Percentiles rank a stretch among this genome's conserved stretches.
These are phyloP conservation scores for Pseudogymnoascus sp. DNA, from an alignment of 2,329 filamentous ascomycete species.

Conservation along the genomic window DNA sequence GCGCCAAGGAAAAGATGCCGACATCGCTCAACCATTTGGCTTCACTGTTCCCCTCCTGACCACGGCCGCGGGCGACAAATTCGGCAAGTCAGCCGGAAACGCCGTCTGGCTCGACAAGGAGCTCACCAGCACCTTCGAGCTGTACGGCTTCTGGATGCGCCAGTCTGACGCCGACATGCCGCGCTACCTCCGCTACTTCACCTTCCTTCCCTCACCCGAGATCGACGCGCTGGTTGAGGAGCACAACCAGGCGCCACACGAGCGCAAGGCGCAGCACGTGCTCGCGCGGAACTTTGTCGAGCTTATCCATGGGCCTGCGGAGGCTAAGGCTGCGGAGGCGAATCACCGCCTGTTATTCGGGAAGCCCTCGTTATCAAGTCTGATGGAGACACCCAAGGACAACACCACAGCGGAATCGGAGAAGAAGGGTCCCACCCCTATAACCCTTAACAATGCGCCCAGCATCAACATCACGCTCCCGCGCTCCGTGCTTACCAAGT, in stretches of 20 bases:
- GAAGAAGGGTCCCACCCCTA: constrained; percentile 10
- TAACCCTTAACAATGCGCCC: constrained; percentile 40
- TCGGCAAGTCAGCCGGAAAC: constrained; percentile 91
- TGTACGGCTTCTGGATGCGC: constrained; percentile 86
- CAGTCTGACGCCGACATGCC: constrained; percentile 76
- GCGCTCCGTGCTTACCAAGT: constrained; percentile 46
- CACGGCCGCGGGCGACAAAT: constrained; percentile 77
- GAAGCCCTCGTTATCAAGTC: constrained; percentile 18
- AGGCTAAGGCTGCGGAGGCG: constrained; percentile 55
- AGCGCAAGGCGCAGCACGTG: constrained; percentile 72
- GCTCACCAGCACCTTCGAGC: constrained; percentile 73
- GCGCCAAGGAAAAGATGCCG: constrained; percentile 37
- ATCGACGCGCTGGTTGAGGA: constrained; percentile 62
- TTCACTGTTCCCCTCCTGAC: constrained; percentile 89
- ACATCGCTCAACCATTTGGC: constrained; percentile 53
- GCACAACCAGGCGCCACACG: constrained; percentile 60
- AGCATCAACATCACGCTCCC: constrained; percentile 53
- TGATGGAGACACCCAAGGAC: constrained; percentile 11
- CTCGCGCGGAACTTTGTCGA: constrained; percentile 77
- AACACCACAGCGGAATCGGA: background rate
- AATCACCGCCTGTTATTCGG: constrained; percentile 47
- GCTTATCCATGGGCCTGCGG: constrained; percentile 64
- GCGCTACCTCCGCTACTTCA: constrained; percentile 78
- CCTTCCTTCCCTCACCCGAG: constrained; percentile 67
- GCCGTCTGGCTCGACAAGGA: constrained; percentile 84